These are phyloP conservation scores for Picea abies DNA, from an alignment of 83 land plant species.

Conservation along the genomic window DNA sequence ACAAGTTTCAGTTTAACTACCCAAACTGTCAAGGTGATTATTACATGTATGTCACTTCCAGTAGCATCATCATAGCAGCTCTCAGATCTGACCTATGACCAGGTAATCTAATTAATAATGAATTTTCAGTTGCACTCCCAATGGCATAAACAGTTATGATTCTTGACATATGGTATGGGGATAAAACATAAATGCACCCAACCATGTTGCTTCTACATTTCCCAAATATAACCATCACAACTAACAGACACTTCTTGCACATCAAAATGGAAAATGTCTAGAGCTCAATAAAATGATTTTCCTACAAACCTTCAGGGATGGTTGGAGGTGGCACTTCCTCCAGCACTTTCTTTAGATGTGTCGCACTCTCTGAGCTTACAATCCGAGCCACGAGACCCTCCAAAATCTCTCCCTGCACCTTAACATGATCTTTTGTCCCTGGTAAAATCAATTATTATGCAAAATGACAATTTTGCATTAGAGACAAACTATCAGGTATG, in stretches of 20 bases:
- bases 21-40: neutral
- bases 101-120: neutral
- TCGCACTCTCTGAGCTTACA: slow-evolving; percentile 73
- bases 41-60: neutral
- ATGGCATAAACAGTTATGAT: neutral
- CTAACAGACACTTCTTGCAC: neutral
- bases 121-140: neutral
- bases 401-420: slow-evolving; percentile 94
- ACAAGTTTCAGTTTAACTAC: neutral
- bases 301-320: slow-evolving; percentile 39
- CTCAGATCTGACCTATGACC: neutral
- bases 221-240: neutral
- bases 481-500: neutral
- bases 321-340: slow-evolving; percentile 55
- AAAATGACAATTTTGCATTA: neutral
- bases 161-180: neutral
- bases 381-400: slow-evolving; percentile 98
- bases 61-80: neutral
- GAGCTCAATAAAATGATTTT: neutral
- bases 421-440: slow-evolving; percentile 89
- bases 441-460: slow-evolving; percentile 17
- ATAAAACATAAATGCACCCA: neutral
- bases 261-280: neutral
- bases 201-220: neutral
- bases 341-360: slow-evolving; percentile 60